Percentiles rank a stretch among this genome's conserved stretches.
Conservation (phyloP, 257 asterid genomes). For the Solanum appendiculatum region DNA sequence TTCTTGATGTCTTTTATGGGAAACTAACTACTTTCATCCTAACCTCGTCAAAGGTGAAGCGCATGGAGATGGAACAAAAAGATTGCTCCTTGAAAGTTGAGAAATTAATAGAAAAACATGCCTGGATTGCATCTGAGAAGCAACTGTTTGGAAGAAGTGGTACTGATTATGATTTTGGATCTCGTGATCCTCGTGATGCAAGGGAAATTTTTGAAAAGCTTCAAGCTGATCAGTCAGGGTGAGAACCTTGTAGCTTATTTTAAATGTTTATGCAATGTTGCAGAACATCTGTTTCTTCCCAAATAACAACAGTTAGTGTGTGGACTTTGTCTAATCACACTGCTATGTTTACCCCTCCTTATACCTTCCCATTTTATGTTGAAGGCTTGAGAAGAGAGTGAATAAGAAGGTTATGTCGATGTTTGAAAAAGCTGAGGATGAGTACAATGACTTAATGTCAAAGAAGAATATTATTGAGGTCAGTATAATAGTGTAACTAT, state of each 20-base stretch:
- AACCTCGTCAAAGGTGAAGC: constrained; percentile 50
- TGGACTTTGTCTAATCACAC: neutral
- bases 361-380: constrained; percentile 9
- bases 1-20: neutral
- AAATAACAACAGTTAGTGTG: neutral
- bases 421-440: constrained; percentile 99
- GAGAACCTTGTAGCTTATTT: constrained; percentile 17
- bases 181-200: constrained; percentile 66
- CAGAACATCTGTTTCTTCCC: neutral
- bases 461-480: constrained; percentile 97
- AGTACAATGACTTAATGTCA: constrained; percentile 78
- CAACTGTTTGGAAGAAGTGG: constrained; percentile 88
- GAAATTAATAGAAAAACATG: constrained; percentile 75
- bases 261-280: neutral
- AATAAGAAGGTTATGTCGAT: constrained; percentile 95
- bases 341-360: neutral
- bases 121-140: constrained; percentile 93
- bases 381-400: constrained; percentile 95
- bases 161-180: constrained; percentile 87
- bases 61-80: constrained; percentile 86
- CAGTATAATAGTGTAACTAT: constrained; percentile 7
- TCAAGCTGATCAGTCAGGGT: constrained; percentile 89
- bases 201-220: constrained; percentile 60
- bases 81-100: constrained; percentile 78
- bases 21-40: neutral